Evolutionary conservation across 176 grass and related monocot genomes (phyloP).

Genomic region (Hyparrhenia diplandra): DNA sequence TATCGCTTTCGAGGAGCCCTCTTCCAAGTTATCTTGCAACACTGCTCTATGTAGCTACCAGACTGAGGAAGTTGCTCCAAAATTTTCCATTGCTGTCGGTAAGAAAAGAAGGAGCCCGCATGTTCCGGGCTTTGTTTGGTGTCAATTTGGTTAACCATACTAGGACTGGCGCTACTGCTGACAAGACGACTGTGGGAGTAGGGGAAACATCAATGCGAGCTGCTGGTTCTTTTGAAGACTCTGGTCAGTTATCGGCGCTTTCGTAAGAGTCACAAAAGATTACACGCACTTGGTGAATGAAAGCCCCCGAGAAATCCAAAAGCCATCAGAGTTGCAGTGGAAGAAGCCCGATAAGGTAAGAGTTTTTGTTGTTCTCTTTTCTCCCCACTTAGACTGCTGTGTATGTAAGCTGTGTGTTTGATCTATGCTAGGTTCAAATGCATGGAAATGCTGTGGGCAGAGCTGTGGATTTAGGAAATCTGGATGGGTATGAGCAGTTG

Average conservation of each 20-base stretch:
- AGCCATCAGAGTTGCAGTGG: constrained; percentile 31
- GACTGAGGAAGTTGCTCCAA: constrained; percentile 30
- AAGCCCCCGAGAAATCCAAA: constrained; percentile 57
- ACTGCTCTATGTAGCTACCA: constrained; percentile 16
- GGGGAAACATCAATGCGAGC: constrained; percentile 14
- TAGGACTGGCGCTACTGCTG: background rate
- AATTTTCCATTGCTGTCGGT: constrained; percentile 8
- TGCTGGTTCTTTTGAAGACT: constrained; percentile 41
- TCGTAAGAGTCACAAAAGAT: constrained; percentile 45
- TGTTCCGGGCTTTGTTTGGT: constrained; percentile 60
- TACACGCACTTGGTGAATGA: constrained; percentile 11
- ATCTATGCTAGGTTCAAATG: constrained; percentile 83
- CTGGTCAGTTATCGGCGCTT: constrained; percentile 36
- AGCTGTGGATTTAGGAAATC: constrained; percentile 63
- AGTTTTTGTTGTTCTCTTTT: background rate
- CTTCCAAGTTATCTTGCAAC: constrained; percentile 36
- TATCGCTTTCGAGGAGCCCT: constrained; percentile 33
- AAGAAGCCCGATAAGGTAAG: constrained; percentile 47
- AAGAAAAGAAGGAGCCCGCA: constrained; percentile 34
- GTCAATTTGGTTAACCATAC: constrained; percentile 40
- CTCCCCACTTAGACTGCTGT: background rate
- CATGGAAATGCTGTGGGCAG: constrained; percentile 74
- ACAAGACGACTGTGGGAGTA: background rate
- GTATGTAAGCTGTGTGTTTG: constrained; percentile 5
- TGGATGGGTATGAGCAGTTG: constrained; percentile 58